These are phyloP conservation scores for Diaporthe eres DNA, from an alignment of 2,329 filamentous ascomycete species.

Conservation along the genomic window DNA sequence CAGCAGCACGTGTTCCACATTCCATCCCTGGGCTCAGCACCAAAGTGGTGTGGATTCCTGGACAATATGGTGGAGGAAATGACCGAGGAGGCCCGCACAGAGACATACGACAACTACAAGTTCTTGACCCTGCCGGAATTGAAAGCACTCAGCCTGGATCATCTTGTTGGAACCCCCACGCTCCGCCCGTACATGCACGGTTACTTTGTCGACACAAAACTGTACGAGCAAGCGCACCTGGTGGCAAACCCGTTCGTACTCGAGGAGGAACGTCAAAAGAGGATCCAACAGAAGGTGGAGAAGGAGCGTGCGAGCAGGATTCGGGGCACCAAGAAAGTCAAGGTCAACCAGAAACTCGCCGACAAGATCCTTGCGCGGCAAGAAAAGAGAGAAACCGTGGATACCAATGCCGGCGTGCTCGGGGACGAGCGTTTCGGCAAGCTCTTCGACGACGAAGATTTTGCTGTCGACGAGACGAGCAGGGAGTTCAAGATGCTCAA, in stretches of 20 bases:
- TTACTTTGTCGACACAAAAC: slow-evolving; percentile 94
- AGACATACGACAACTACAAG: slow-evolving; percentile 99
- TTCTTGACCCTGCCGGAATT: slow-evolving; percentile 93
- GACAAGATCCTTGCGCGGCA: slow-evolving; percentile 80
- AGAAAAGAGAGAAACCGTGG: slow-evolving; percentile 71
- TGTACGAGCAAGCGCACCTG: slow-evolving; percentile 94
- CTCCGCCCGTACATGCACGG: slow-evolving; percentile 98
- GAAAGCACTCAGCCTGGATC: slow-evolving; percentile 85
- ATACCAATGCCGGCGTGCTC: slow-evolving; percentile 76
- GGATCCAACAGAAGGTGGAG: slow-evolving; percentile 94
- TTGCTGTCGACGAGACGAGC: slow-evolving; percentile 90
- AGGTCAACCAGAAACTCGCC: slow-evolving; percentile 89
- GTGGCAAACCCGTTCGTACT: slow-evolving; percentile 95
- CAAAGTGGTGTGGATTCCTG: slow-evolving; percentile 95
- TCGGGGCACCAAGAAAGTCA: slow-evolving; percentile 95
- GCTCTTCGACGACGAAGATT: slow-evolving; percentile 94
- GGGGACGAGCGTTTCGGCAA: slow-evolving; percentile 88
- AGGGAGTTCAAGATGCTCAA: slow-evolving; percentile 91
- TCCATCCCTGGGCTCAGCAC: slow-evolving; percentile 91
- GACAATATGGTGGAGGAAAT: slow-evolving; percentile 99
- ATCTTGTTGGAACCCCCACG: slow-evolving; percentile 90
- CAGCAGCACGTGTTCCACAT: slow-evolving; percentile 97
- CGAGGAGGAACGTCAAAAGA: slow-evolving; percentile 92
- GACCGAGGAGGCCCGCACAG: slow-evolving; percentile 83
- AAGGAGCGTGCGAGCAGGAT: slow-evolving; percentile 97